Conservation (phyloP, 2,329 filamentous ascomycete species). For the Cryphonectria carpinicola region DNA sequence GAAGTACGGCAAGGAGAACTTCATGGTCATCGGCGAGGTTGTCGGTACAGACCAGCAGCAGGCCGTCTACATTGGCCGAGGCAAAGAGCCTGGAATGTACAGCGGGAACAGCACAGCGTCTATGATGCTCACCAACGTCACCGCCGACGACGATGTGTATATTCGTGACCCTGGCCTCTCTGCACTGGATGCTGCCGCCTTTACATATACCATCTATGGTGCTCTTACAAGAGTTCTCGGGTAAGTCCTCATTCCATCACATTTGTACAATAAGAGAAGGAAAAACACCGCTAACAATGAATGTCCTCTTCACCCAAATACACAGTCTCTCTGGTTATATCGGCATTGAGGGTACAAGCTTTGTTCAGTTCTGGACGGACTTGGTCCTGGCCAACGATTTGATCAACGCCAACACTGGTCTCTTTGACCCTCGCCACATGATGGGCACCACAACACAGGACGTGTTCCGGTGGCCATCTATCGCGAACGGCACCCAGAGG, state of each 20-base stretch:
- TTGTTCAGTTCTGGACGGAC: conserved; percentile 53
- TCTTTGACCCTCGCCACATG: conserved; percentile 66
- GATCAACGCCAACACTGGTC: conserved; percentile 58
- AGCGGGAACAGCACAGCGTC: conserved; percentile 51
- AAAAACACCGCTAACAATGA: neutral
- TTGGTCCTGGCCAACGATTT: conserved; percentile 61
- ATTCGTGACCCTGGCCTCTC: conserved; percentile 55
- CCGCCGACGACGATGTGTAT: conserved; percentile 48
- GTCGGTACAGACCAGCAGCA: conserved; percentile 64
- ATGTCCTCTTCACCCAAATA: conserved; percentile 34
- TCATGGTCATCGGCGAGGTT: conserved; percentile 67
- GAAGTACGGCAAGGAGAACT: conserved; percentile 62
- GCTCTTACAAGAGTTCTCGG: conserved; percentile 64
- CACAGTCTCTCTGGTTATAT: conserved; percentile 22
- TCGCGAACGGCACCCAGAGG: conserved; percentile 59
- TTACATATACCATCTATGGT: conserved; percentile 66
- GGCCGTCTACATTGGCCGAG: conserved; percentile 64
- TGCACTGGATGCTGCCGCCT: conserved; percentile 63
- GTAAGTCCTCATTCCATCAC: conserved; percentile 51
- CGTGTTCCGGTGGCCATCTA: conserved; percentile 65
- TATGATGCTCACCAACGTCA: conserved; percentile 48
- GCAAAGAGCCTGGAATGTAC: conserved; percentile 58
- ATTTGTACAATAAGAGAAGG: conserved; percentile 20
- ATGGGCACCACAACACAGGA: conserved; percentile 68
- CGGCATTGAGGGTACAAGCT: conserved; percentile 43